Base-by-base conservation (phyloP, 2,329 filamentous ascomycete species). In the Pleoardoris graminearum region DNA sequence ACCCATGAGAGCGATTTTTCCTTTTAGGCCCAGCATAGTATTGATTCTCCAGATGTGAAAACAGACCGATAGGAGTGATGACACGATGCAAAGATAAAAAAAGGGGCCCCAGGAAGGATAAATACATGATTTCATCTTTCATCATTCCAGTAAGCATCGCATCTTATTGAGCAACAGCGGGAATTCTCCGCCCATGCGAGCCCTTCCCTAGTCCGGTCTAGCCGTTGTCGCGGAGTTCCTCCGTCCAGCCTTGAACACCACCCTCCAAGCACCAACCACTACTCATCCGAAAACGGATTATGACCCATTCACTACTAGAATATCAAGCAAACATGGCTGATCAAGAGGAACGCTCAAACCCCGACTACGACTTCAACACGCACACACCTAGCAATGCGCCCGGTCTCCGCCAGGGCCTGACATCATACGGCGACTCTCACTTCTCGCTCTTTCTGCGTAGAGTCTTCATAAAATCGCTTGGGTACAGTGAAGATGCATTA, bases 381-480 rank as follows among this genome's bases (percentile, higher is more conserved):
- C 79, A 83, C 1, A 80, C 88, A 21, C 73, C 78, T 27, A 51
- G 48, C 10, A 44, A 46, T 36, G 43, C 55, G 17, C 50, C 76
- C 0, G 86, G 86, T 6, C 76, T 90, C 25, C 80, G 85, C 7
- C 84, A 85, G 60, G 84, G 84, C 1, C 79, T 90, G 1, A 81
- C 86, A 2, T 84, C 82, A 0, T 90, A 90, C 60, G 88, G 88
- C 38, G 88, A 91, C 60, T 78, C 86, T 6, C 87, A 90, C 71
- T 91, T 91, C 75, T 87, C 85, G 0, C 79, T 90, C 1, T 90
- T 90, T 64, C 78, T 90, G 0, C 81, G 88, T 29, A 90, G 90
- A 63, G 87, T 86, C 21, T 90, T 90, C 70, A 90, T 90, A 76
- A 90, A 90, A 70, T 86, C 87, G 0, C 77, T 89, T 1, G 88